Evolutionary conservation across 2,329 filamentous ascomycete genomes (phyloP).

Genomic region (Fusarium fujikuroi): DNA sequence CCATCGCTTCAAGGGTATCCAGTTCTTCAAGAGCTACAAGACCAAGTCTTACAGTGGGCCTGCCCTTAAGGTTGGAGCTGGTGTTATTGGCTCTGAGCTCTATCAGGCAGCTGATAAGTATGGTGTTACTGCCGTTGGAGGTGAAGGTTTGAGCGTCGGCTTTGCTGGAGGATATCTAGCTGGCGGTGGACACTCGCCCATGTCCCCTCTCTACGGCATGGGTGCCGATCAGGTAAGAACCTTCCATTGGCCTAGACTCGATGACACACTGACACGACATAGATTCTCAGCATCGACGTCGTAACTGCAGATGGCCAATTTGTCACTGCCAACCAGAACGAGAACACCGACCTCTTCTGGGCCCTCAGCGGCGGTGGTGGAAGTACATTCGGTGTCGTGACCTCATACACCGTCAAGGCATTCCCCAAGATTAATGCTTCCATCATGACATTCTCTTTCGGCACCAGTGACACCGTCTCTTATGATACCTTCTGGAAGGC

Average conservation of each 20-base stretch:
- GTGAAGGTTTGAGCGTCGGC: constrained; percentile 55
- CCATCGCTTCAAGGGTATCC: constrained; percentile 60
- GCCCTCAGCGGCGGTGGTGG: constrained; percentile 55
- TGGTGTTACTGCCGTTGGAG: constrained; percentile 62
- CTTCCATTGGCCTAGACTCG: neutral
- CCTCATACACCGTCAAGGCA: constrained; percentile 52
- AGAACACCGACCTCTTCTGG: constrained; percentile 48
- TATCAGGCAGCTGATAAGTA: constrained; percentile 61
- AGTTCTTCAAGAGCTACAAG: constrained; percentile 36
- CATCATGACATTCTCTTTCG: constrained; percentile 37
- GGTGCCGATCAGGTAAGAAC: constrained; percentile 34
- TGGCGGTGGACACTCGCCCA: constrained; percentile 37
- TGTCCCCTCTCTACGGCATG: constrained; percentile 33
- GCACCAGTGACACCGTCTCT: constrained; percentile 23
- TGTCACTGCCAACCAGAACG: constrained; percentile 17
- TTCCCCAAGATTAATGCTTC: constrained; percentile 47
- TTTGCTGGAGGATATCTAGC: constrained; percentile 37
- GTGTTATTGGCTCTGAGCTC: constrained; percentile 63
- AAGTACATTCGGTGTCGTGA: constrained; percentile 49
- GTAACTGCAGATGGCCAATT: constrained; percentile 35
- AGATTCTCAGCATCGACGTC: constrained; percentile 36
- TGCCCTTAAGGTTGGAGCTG: constrained; percentile 66
- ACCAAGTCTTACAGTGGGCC: constrained; percentile 52
- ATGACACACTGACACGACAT: neutral
- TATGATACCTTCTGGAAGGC: constrained; percentile 36